These are phyloP conservation scores for Atkinsonella hypoxylon DNA, from an alignment of 2,329 filamentous ascomycete species.

Conservation along the genomic window DNA sequence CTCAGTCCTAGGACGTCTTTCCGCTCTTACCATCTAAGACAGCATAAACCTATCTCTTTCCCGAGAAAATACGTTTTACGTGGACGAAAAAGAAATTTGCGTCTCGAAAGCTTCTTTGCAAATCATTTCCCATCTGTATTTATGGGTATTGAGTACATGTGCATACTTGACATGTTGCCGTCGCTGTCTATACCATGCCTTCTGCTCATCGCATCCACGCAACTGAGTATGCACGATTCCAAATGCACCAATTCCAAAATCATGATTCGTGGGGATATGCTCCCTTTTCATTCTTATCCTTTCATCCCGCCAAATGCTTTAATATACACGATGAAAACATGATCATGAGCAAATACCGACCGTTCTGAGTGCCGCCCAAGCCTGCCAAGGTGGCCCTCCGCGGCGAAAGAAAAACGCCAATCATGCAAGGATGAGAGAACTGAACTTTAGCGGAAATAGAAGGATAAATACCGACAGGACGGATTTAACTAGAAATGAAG, in stretches of 20 bases:
- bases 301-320: not conserved
- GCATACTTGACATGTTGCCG: not conserved
- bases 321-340: not conserved
- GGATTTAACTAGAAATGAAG: conserved; percentile 12
- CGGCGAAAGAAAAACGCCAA: conserved; percentile 6
- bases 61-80: too few species aligned
- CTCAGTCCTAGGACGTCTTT: too few species aligned
- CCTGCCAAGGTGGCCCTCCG: not conserved
- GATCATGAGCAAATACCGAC: not conserved
- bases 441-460: conserved; percentile 3
- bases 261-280: conserved; percentile 4
- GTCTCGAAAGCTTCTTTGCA: not conserved
- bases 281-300: not conserved
- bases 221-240: not conserved
- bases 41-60: too few species aligned
- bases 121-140: not conserved
- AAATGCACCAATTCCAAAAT: not conserved
- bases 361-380: not conserved
- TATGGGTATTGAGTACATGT: not conserved
- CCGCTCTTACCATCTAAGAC: too few species aligned
- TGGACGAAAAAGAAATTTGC: too few species aligned
- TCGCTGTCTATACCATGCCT: not conserved
- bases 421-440: conserved; percentile 11
- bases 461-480: not conserved
- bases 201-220: not conserved